Evolutionary conservation across 2,329 filamentous ascomycete genomes (phyloP), one percentile per base, ranked within the genome.

Genomic region (Trichoderma sp.): DNA sequence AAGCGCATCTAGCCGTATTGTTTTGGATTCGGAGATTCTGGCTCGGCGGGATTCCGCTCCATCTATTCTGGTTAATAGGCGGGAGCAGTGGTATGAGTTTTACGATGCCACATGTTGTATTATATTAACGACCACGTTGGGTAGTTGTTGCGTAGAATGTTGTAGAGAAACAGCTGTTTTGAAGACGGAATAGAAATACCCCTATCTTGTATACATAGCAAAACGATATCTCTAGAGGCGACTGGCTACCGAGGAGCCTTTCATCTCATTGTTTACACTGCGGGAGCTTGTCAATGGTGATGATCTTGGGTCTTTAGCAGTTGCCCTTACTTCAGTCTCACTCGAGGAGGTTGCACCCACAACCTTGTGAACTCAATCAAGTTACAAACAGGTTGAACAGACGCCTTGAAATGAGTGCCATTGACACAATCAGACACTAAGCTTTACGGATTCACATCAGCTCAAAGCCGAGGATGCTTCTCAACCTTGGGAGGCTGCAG

Each of bases 1-100:
- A 32, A n/a, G 47, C 58, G 64, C 70, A 71, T 58, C 70, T 68
- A 64, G 9, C 70, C 70, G 70, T 34, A 17, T 32, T 71, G 64
- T 28, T 26, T 55, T 71, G 64, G 23, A 62, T 47, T 68, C 63
- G 64, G 58, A 71, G 70, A 71, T 68, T 68, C 64, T 68, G 57
- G 34, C 67, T 58, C 43, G 17, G 64, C 50, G 47, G 70, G 63
- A 68, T 68, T 43, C 64, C 34, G 34, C 17, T 59, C 11, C 39
- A 62, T 7, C 43, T 23, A 36, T 47, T 28, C 9, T 30, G 6
- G n/a, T 57, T 11, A 15, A 20, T 58, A 34, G 53, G 17, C 23
- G 30, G 28, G 23, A 28, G 55, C 28, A 6, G 36, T 20, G 43
- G 26, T 28, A 58, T 43, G 20, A 17, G 55, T 59, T 43, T 59